Evolutionary conservation across 2,329 filamentous ascomycete species (phyloP), one percentile per base, ranked within the genome.

Genomic region (Zalaria sp.): DNA sequence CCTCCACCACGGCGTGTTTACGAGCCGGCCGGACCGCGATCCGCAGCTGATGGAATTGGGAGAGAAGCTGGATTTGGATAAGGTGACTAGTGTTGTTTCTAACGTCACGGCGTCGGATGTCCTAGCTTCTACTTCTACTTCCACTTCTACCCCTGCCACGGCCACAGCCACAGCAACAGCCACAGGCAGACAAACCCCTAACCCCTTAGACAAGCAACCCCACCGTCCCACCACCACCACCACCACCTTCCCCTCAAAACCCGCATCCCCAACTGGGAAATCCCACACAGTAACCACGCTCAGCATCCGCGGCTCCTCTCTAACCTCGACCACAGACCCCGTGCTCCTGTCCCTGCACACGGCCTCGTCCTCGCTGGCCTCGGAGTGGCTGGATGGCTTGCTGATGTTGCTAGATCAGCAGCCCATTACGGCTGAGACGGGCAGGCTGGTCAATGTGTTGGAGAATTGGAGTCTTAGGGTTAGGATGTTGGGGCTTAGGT

Each of bases 401-500:
- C 71, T 96, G 43, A 93, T 98, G 87, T 70, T 98, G 42, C 72
- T 98, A 25, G 87, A 93, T 56, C 91, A 98, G 62, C 78, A 88
- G 45, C 91, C 91, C 18, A 95, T 98, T 57, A 98, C 91, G n/a
- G 77, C 87, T 3, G 89, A 96, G 64, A 96, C 91, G 31, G 89
- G 82, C 57, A 93, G 91, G 61, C 67, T 96, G 47, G 81, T 95
- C 41, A 78, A 80, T 42, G 67, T 95, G 53, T 83, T 96, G 45
- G 79, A 79, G 55, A 83, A 93, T 51, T 96, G 94, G 57, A 88
- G 91, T 4, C 67, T 96, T 48, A 93, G 93, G 67, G 93, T 98
- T 47, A 72, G 91, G 34, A 65, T 98, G 56, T 68, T 98, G 52
- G 98, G 96, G 60, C 83, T 98, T 35, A 71, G 86, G 42, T 83